Base-by-base conservation (phyloP, 176 grass and related monocot species). In the Echinochloa phyllopogon region DNA sequence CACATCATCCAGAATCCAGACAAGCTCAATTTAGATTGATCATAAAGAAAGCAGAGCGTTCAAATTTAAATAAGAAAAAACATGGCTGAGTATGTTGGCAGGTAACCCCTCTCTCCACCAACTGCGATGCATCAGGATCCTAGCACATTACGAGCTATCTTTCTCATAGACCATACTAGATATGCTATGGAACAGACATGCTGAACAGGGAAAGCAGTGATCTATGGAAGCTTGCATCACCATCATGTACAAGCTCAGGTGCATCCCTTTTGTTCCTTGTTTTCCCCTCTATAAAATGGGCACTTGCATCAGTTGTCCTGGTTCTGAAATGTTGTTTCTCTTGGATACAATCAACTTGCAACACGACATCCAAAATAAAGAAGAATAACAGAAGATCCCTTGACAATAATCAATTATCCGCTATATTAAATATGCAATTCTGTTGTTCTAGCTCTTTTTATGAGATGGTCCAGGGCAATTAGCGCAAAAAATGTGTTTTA, bases 1-100 rank as follows among this genome's bases (percentile, higher is more conserved):
- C 8, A 11, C 17, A 86, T 60, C 41, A 79, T 67, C 40, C 52
- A 37, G 75, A 70, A 79, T 67, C 40, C 52, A 37, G 75, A 70
- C 52, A 61, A 70, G 8, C 23, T 76, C 10, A 79, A 69, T 63
- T 75, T 18, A 59, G 38, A 69, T 16, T 70, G 63, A 53, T 49
- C 17, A 8, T 25, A 24, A 16, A 86, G 9, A 77, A 82, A 45
- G 3, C 12, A 50, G 24, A 44, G 25, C 42, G 55, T 62, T 76
- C 15, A 1, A 69, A 59, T 1, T 85, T 44, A 45, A 89, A 61
- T 76, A 52, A 27, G 61, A 16, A 66, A 23, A 65, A 12, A 23
- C 25, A 79, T 8, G 27, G 16, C 25, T 66, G 18, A 49, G 58
- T 8, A 2, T 20, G 8, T 33, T 3, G 14, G 41, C 10, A 79